These are phyloP conservation scores for Graphilbum fragrans DNA, from an alignment of 2,329 filamentous ascomycete species.

Conservation along the genomic window DNA sequence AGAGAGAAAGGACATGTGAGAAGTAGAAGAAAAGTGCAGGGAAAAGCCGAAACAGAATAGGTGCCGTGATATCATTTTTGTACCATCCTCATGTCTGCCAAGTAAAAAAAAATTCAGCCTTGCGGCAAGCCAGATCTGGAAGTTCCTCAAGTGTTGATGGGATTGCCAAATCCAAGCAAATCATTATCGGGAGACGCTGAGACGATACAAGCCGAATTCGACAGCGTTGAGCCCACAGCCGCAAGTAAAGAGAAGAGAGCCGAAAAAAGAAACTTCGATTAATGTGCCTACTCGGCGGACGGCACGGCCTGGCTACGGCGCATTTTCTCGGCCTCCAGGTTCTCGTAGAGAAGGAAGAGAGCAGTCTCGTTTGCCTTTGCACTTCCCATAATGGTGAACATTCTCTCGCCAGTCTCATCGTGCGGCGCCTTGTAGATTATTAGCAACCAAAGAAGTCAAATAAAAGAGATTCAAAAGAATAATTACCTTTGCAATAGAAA, in stretches of 20 bases:
- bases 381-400: constrained; percentile 99
- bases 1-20: background rate
- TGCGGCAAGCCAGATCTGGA: constrained; percentile 52
- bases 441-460: constrained; percentile 9
- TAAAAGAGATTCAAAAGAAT: background rate
- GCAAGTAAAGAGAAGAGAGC: background rate
- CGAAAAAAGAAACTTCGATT: background rate
- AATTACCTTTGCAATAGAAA: constrained; percentile 83
- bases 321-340: constrained; percentile 98
- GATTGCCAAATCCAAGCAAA: constrained; percentile 39
- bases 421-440: constrained; percentile 56
- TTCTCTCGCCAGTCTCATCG: constrained; percentile 93
- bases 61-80: constrained; percentile 28
- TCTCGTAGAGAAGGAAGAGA: constrained; percentile 93
- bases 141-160: constrained; percentile 28
- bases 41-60: background rate
- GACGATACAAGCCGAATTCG: constrained; percentile 1
- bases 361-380: constrained; percentile 91
- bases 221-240: constrained; percentile 1
- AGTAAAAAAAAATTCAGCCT: constrained; percentile 36
- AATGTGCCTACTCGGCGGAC: constrained; percentile 32
- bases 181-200: constrained; percentile 17
- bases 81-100: constrained; percentile 29
- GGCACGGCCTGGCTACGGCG: constrained; percentile 69
- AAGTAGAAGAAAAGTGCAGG: background rate